Evolutionary conservation across 2,329 filamentous ascomycete species (phyloP), one percentile per base, ranked within the genome.

Genomic region (Westerdykella ornata): DNA sequence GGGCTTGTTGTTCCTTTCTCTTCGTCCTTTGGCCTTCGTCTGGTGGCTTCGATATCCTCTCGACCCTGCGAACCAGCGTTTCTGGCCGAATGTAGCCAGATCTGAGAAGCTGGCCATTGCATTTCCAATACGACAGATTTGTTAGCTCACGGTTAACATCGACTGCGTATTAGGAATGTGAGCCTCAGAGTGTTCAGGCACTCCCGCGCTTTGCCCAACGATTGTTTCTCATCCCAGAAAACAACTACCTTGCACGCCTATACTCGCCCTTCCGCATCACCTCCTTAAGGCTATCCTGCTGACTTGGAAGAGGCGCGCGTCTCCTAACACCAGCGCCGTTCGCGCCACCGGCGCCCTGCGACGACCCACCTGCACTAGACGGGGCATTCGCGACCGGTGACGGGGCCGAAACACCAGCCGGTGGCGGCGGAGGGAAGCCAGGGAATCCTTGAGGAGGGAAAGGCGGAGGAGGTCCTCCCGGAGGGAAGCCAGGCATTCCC

Each of bases 231-330:
- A n/a, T 4, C 22, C 5, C 22, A 4, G 8, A 4, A 26, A 26
- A 11, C 22, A 26, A n/a, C 67, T 59, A 65, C 36, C 67, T 58
- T 18, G 69, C 59, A 51, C 65, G 68, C 33, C 69, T 62, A 54
- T 71, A 78, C 49, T 72, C 67, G 9, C 74, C 74, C 48, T 70
- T 69, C 47, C 76, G 76, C 72, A 90, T 87, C 65, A 90, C 85
- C 63, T 83, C 79, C 52, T 82, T 78, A 53, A 94, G 67, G 53
- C 85, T 89, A 61, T 92, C 88, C 59, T 85, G 80, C 66, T 94
- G 88, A 60, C 85, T 89, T 0, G 88, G 88, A 33, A 94, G 67
- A 7, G 85, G 87, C 5, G 77, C 85, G 46, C 82, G 70, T 51
- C 71, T 74, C 45, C 84, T 74, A 14, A 80, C 55, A 28, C 59